Evolutionary conservation across 495 filamentous ascomycete species (phyloP), one percentile per base, ranked within the genome.

Genomic region (Podospora comata): DNA sequence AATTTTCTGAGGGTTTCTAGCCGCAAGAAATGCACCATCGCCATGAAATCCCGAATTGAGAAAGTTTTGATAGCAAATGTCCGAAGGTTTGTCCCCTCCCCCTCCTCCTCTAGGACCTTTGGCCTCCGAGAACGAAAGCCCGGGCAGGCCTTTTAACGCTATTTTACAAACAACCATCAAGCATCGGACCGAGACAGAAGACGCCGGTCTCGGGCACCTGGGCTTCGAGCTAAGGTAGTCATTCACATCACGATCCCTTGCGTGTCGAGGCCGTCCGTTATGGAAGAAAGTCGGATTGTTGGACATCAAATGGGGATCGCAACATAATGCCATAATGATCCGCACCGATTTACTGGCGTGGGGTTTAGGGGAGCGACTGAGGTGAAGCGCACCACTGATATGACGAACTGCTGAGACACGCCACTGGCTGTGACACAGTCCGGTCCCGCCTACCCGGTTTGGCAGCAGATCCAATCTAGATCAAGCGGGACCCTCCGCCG

Each of bases 401-500:
- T 48, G 39, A 58, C 55, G 55, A 62, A 63, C 6, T 23, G 55
- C 23, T 57, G 28, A 62, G 16, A 59, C 19, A 68, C 19, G 34
- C 62, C n/a, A 32, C 28, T 30, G 57, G 53, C 60, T 53, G 74
- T 68, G 34, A 56, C 65, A 71, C 69, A 55, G 54, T 23, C 23
- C 23, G 23, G 65, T 67, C 67, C 73, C 71, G 58, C 27, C 61
- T 63, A 75, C 71, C 71, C 27, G 72, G 75, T 74, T 72, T 30
- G 11, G 63, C 57, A 34, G 59, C 66, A 67, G 71, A 74, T 76
- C 62, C 70, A 72, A 76, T 76, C 73, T 73, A 66, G 74, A 75
- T 76, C 67, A 64, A 62, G 69, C 69, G 66, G 68, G 65, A 64
- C 23, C 44, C 53, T 65, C 56, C 65, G 66, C 39, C n/a, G 74